Percentiles rank a stretch among this genome's conserved stretches.
These are phyloP conservation scores for Pythium sp. DNA, from an alignment of 352 stramenopile genomes.

Conservation along the genomic window DNA sequence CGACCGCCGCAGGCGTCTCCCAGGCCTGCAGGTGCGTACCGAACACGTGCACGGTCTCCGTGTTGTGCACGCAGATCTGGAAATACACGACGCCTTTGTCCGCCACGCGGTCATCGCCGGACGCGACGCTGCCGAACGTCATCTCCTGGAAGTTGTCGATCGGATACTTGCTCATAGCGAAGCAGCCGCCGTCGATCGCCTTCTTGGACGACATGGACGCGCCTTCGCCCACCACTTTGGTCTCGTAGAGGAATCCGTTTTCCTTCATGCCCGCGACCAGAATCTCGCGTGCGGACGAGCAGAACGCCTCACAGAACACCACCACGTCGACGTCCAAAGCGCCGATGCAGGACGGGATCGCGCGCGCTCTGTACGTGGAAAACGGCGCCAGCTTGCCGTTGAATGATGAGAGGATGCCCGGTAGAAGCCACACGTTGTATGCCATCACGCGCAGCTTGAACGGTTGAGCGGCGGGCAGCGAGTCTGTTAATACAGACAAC, in stretches of 20 bases:
- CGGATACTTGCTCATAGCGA: conserved; percentile 69
- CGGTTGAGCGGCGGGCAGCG: not conserved
- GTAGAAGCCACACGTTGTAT: conserved; percentile 77
- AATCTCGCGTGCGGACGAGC: conserved; percentile 33
- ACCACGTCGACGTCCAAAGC: conserved; percentile 49
- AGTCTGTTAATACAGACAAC: not conserved
- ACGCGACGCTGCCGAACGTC: conserved; percentile 51
- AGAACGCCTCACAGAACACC: conserved; percentile 76
- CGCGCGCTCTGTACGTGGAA: conserved; percentile 40
- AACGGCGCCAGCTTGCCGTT: conserved; percentile 63
- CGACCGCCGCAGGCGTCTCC: conserved; percentile 44
- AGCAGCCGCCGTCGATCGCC: conserved; percentile 56
- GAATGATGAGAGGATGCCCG: conserved; percentile 52
- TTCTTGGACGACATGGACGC: conserved; percentile 57
- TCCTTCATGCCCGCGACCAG: conserved; percentile 66
- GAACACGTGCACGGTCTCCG: conserved; percentile 51
- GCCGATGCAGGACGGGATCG: conserved; percentile 47
- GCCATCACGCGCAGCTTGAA: conserved; percentile 57
- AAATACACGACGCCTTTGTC: conserved; percentile 73
- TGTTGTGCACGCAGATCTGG: conserved; percentile 29
- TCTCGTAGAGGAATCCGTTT: conserved; percentile 66
- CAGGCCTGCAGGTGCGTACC: conserved; percentile 69
- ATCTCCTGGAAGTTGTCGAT: conserved; percentile 53
- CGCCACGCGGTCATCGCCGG: conserved; percentile 56
- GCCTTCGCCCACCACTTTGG: conserved; percentile 48